Evolutionary conservation across 257 asterid genomes (phyloP), one percentile per base, ranked within the genome.

Genomic region (Hygrophila difformis): DNA sequence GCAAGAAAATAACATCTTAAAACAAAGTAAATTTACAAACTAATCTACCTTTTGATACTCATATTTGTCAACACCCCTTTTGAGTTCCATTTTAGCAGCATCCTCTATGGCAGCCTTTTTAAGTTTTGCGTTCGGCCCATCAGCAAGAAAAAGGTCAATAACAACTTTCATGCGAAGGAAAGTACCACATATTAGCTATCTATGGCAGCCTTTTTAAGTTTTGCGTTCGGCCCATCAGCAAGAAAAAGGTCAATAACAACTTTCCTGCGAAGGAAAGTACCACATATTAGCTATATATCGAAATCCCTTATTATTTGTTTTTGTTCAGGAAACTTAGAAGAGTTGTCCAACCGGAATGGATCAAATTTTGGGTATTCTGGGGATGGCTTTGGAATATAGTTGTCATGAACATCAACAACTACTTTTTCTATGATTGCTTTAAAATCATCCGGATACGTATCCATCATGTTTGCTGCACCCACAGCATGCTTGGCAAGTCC

Each of bases 31-130:
- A 26, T 26, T 26, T 26, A 8, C n/a, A 26, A 26, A 26, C 31
- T 26, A 51, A n/a, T n/a, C 18, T 64, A 82, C 98, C 98, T 89
- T 89, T 40, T 66, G 66, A 70, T 62, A 82, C 48, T 74, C 98
- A n/a, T n/a, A 4, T 5, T 34, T 24, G 64, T 12, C 59, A n/a
- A 80, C 47, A 3, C 71, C 91, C 68, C 72, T 68, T 9, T 57
- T 19, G 18, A 77, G 81, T 62, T 66, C 55, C 61, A 59, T 12
- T 53, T 72, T 85, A 54, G 84, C 93, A 66, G 93, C 96, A 64
- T 73, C 96, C n/a, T n/a, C n/a, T n/a, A n/a, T n/a, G n/a, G n/a
- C n/a, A n/a, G n/a, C n/a, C n/a, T n/a, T n/a, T n/a, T n/a, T n/a
- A n/a, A n/a, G n/a, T n/a, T n/a, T n/a, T n/a, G n/a, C n/a, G n/a